Evolutionary conservation across 2,329 filamentous ascomycete species (phyloP).

Genomic region (Aschersonia sp.): DNA sequence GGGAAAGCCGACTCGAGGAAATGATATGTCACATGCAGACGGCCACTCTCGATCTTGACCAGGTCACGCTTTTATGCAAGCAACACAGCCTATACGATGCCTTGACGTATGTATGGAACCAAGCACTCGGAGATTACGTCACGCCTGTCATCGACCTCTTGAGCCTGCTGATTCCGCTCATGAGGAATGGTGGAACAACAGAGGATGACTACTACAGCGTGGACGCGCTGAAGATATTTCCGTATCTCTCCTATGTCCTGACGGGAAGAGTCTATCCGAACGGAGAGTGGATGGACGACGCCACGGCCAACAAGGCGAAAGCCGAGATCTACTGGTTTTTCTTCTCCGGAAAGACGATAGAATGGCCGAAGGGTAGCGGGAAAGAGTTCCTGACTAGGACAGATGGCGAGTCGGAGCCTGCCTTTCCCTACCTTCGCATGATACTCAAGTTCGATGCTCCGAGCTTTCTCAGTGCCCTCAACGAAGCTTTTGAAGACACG

Average conservation of each 20-base stretch:
- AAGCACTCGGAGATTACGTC: conserved; percentile 75
- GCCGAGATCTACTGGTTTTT: conserved; percentile 84
- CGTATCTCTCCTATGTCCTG: conserved; percentile 82
- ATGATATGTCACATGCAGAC: conserved; percentile 90
- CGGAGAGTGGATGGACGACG: conserved; percentile 57
- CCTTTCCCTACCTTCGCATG: conserved; percentile 73
- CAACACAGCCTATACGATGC: conserved; percentile 88
- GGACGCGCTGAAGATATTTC: conserved; percentile 81
- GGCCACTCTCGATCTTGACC: conserved; percentile 80
- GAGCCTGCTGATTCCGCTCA: conserved; percentile 46
- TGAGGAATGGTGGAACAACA: conserved; percentile 41
- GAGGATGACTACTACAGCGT: conserved; percentile 47
- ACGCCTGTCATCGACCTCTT: conserved; percentile 79
- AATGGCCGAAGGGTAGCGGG: conserved; percentile 55
- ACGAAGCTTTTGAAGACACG: conserved; percentile 91
- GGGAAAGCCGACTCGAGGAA: conserved; percentile 72
- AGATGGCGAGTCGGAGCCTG: conserved; percentile 44
- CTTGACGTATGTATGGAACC: conserved; percentile 93
- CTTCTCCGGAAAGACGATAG: conserved; percentile 68
- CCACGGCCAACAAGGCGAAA: conserved; percentile 63
- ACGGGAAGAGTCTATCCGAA: conserved; percentile 88
- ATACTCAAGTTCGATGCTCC: conserved; percentile 80
- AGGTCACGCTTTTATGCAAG: conserved; percentile 81
- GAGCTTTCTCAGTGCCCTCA: conserved; percentile 87
- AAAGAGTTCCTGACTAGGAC: conserved; percentile 48